These are phyloP conservation scores for Blastobotrys chiropterorum DNA, from an alignment of 805 yeast species.

Conservation along the genomic window DNA sequence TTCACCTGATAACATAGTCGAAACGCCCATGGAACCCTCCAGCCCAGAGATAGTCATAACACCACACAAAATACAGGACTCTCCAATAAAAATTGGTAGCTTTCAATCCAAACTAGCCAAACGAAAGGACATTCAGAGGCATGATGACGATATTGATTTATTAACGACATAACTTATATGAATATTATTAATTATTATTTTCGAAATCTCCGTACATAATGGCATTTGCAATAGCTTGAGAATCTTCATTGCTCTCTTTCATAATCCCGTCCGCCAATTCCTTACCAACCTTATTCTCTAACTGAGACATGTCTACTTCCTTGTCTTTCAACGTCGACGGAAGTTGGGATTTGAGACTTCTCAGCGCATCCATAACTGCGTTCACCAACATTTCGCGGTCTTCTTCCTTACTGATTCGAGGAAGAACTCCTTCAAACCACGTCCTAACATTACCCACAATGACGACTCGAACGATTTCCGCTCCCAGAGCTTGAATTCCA, in stretches of 20 bases:
- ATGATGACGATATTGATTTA: background rate
- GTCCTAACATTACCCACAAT: constrained; percentile 76
- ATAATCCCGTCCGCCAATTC: constrained; percentile 46
- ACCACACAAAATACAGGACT: background rate
- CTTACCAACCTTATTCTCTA: constrained; percentile 56
- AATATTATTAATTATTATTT: constrained; percentile 3
- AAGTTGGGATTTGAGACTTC: constrained; percentile 34
- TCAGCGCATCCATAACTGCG: constrained; percentile 50
- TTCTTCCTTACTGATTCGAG: constrained; percentile 23
- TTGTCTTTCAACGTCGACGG: constrained; percentile 31
- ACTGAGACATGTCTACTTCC: constrained; percentile 34
- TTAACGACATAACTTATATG: background rate
- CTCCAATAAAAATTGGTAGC: background rate
- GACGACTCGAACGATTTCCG: constrained; percentile 79
- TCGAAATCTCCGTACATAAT: constrained; percentile 8
- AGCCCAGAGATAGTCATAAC: background rate
- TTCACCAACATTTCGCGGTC: constrained; percentile 46
- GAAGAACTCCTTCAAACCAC: constrained; percentile 47
- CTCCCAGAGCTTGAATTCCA: constrained; percentile 78
- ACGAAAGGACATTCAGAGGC: background rate
- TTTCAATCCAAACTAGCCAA: background rate
- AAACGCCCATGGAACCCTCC: background rate
- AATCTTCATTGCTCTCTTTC: constrained; percentile 36
- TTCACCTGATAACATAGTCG: background rate
- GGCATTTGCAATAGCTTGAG: constrained; percentile 10